Conservation (phyloP, 768 basidiomycete genomes). For the Suillus occidentalis region DNA sequence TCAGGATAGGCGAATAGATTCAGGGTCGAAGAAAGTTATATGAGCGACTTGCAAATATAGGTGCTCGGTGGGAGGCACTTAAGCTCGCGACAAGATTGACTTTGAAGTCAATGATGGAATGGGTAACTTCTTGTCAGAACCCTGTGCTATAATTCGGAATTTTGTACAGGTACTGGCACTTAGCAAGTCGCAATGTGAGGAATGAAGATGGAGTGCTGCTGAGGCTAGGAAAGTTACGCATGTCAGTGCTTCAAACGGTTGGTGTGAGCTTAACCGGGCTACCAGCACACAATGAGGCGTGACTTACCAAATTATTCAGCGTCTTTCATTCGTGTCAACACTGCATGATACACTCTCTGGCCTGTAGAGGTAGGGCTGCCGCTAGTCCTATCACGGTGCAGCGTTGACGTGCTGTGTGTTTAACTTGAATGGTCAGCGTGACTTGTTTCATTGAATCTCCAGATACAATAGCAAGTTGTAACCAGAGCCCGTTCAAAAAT, state of each 20-base stretch:
- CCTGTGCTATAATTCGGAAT: background rate
- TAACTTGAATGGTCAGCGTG: no score
- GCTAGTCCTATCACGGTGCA: background rate
- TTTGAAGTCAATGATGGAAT: background rate
- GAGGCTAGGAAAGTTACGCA: background rate
- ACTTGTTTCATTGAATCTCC: no score
- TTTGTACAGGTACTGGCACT: background rate
- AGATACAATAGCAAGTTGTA: no score
- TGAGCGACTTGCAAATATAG: background rate
- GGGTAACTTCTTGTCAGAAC: background rate
- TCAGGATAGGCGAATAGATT: background rate
- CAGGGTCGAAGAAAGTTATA: background rate
- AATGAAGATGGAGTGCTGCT: background rate
- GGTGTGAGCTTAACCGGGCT: background rate
- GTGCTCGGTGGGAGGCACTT: background rate
- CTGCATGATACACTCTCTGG: background rate
- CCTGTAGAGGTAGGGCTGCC: background rate
- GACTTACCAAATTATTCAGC: background rate
- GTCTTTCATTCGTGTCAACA: background rate
- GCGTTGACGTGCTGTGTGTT: no score
- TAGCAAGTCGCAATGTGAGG: background rate
- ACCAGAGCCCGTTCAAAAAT: no score
- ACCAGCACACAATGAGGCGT: background rate
- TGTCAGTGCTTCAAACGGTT: background rate
- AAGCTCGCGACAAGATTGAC: background rate